phyloP scores from a whole-genome alignment of 129 eudicot genomes.

The Saposhnikovia divaricata region DNA sequence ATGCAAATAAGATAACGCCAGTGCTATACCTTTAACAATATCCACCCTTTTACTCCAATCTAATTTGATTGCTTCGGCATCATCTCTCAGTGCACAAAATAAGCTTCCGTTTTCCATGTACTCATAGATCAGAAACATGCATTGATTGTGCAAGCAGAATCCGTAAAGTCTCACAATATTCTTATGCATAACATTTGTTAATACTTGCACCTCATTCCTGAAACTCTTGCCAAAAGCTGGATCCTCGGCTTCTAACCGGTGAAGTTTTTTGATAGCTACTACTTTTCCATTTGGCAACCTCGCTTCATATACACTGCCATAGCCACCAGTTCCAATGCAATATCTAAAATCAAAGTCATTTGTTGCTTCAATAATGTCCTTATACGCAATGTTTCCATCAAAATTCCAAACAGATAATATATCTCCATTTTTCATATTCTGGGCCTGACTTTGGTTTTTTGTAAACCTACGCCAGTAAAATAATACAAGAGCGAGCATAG shows the following conservation, averaged over 20 bases:
- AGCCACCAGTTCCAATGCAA: conserved; percentile 9
- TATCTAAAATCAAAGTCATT: neutral
- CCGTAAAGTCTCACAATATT: neutral
- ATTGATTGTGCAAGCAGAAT: conserved; percentile 1
- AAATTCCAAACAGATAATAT: neutral
- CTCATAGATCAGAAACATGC: conserved; percentile 8
- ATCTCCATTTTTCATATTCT: neutral
- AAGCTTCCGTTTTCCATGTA: conserved; percentile 7
- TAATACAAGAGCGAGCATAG: neutral
- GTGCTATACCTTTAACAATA: conserved; percentile 1
- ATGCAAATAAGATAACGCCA: conserved; percentile 3
- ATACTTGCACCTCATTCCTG: conserved; percentile 8
- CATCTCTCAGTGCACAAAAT: neutral
- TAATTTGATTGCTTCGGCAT: conserved; percentile 6
- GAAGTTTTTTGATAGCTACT: conserved; percentile 1
- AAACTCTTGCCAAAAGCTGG: conserved; percentile 7
- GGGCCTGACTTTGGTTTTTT: neutral
- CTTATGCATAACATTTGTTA: neutral
- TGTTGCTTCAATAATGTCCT: conserved; percentile 2
- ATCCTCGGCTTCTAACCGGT: conserved; percentile 3
- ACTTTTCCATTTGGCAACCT: neutral
- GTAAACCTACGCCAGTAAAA: neutral
- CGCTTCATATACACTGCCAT: neutral
- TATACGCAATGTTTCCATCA: conserved; percentile 6
- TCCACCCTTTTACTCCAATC: conserved; percentile 4